phyloP scores from a whole-genome alignment of 805 yeast genomes.

The Lachancea dasiensis region DNA sequence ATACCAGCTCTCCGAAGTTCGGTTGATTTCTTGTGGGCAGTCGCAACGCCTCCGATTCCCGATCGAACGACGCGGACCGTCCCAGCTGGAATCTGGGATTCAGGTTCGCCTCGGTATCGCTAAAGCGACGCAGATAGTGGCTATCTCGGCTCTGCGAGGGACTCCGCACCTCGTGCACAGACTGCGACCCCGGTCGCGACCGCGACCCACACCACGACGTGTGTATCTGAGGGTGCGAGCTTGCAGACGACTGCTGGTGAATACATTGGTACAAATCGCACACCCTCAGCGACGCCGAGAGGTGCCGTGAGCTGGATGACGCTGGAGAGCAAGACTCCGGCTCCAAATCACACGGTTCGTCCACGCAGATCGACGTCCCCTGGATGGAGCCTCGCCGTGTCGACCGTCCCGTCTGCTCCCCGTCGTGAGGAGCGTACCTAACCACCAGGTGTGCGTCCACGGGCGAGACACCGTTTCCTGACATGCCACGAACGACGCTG shows the following conservation, averaged over 20 bases:
- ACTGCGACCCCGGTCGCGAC: conserved; percentile 2
- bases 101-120: background rate
- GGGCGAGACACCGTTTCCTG: conserved; percentile 6
- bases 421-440: conserved; percentile 5
- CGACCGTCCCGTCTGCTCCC: background rate
- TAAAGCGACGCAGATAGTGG: conserved; percentile 1
- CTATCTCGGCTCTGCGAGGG: background rate
- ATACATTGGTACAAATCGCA: conserved; percentile 18
- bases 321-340: too few species aligned
- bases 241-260: conserved; percentile 5
- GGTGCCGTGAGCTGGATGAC: conserved; percentile 4
- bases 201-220: conserved; percentile 1
- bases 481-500: background rate
- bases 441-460: conserved; percentile 11
- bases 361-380: conserved; percentile 9
- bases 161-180: background rate
- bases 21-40: too few species aligned
- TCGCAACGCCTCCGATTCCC: conserved; percentile 3
- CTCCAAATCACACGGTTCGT: conserved; percentile 3
- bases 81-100: conserved; percentile 1
- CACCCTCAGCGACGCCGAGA: conserved; percentile 14
- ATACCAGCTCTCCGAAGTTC: conserved; percentile 1
- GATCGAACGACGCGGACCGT: conserved; percentile 11
- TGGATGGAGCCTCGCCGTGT: conserved; percentile 2
- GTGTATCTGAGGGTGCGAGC: conserved; percentile 1